These are phyloP conservation scores for Gleditsia sinensis DNA, from an alignment of 306 rosid species.

Conservation along the genomic window DNA sequence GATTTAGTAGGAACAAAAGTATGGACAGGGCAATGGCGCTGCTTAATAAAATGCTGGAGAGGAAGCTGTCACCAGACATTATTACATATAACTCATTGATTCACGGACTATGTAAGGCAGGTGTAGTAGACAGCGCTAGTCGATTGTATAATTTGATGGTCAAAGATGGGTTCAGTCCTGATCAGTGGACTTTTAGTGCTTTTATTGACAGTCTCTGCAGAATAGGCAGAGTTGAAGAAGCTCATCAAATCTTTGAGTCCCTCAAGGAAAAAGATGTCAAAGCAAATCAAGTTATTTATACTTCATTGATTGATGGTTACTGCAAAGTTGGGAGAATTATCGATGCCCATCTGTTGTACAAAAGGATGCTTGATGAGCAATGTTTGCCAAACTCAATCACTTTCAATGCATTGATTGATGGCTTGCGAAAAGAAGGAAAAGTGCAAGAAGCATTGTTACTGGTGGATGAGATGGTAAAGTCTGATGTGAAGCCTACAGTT, in stretches of 20 bases:
- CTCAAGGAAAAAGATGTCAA: conserved; percentile 57
- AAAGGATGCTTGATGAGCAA: conserved; percentile 67
- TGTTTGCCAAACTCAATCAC: conserved; percentile 67
- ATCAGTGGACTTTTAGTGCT: conserved; percentile 60
- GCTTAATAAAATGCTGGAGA: conserved; percentile 62
- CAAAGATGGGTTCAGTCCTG: conserved; percentile 67
- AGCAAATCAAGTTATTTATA: conserved; percentile 59
- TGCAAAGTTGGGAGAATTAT: conserved; percentile 64
- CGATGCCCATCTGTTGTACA: conserved; percentile 56
- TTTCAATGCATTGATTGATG: conserved; percentile 68
- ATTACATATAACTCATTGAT: conserved; percentile 75
- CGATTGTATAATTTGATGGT: conserved; percentile 72
- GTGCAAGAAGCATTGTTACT: conserved; percentile 54
- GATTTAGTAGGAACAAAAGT: conserved; percentile 62
- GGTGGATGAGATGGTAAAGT: conserved; percentile 58
- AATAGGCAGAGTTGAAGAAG: conserved; percentile 62
- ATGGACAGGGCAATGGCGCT: conserved; percentile 80
- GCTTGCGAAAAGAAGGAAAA: conserved; percentile 67
- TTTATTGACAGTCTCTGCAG: conserved; percentile 63
- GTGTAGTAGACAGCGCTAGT: conserved; percentile 64
- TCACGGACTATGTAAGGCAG: conserved; percentile 70
- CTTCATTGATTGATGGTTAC: conserved; percentile 77
- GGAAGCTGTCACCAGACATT: conserved; percentile 55
- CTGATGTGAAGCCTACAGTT: conserved; percentile 57
- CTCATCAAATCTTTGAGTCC: conserved; percentile 59